phyloP scores from a whole-genome alignment of 1,284 basidiomycete species.

The Naganishia albida region DNA sequence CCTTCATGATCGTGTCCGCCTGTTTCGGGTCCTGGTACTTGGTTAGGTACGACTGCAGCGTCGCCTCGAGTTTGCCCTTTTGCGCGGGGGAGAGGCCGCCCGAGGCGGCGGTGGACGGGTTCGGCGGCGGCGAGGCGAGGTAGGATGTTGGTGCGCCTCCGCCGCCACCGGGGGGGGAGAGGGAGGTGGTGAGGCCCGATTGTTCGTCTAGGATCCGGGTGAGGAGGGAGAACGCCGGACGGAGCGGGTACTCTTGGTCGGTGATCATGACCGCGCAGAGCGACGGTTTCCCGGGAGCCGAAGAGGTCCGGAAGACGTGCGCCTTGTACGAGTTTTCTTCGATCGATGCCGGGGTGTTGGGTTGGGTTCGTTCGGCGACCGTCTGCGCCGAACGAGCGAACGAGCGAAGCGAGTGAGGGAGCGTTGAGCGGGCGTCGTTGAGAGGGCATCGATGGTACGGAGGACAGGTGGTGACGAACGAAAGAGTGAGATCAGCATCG shows the following conservation, averaged over 20 bases:
- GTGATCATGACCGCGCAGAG: conserved; percentile 87
- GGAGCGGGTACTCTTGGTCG: conserved; percentile 93
- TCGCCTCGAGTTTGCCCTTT: conserved; percentile 56
- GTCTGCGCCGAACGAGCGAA: conserved; percentile 62
- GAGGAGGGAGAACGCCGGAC: conserved; percentile 93
- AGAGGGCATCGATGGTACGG: not conserved
- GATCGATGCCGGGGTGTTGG: conserved; percentile 86
- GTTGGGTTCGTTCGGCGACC: conserved; percentile 83
- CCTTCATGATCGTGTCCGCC: conserved; percentile 97
- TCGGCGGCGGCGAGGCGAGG: conserved; percentile 30
- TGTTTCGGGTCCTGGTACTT: conserved; percentile 98
- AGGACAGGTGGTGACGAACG: not conserved
- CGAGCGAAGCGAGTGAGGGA: not conserved
- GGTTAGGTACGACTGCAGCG: conserved; percentile 75
- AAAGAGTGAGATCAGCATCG: conserved; percentile 6
- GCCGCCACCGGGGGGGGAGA: conserved; percentile 48
- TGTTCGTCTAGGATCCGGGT: conserved; percentile 96
- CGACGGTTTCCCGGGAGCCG: conserved; percentile 44
- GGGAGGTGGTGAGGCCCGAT: conserved; percentile 65
- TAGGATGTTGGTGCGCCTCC: conserved; percentile 37
- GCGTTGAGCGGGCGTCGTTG: not conserved
- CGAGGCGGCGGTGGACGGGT: conserved; percentile 50
- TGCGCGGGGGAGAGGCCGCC: conserved; percentile 53
- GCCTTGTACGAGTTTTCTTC: conserved; percentile 89
- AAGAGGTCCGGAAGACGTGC: conserved; percentile 71